A percentile compares a stretch with the other conserved stretches of the same genome.
Evolutionary conservation across 1,284 basidiomycete genomes (phyloP).

Genomic region (Boletus hoseneyae): DNA sequence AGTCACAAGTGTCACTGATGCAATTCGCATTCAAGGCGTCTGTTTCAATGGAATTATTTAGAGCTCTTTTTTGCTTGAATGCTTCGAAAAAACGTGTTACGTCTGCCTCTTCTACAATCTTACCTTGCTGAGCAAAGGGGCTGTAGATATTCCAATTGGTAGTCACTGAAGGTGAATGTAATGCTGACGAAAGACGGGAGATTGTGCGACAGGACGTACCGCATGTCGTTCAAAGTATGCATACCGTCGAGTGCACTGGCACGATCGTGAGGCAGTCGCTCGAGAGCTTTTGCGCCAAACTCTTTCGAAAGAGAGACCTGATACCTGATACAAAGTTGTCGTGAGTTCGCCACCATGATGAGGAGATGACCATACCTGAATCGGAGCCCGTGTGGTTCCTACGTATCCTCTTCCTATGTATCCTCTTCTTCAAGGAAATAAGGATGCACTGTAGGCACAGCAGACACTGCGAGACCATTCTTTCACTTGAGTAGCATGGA

Average conservation of each 20-base stretch:
- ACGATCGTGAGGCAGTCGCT: conserved; percentile 65
- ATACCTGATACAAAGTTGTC: conserved; percentile 36
- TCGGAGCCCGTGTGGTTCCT: conserved; percentile 81
- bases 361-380: conserved; percentile 45
- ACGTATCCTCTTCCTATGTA: conserved; percentile 78
- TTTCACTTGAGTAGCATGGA: conserved; percentile 4
- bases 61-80: conserved; percentile 32
- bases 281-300: conserved; percentile 71
- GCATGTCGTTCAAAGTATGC: conserved; percentile 74
- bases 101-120: conserved; percentile 71
- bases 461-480: conserved; percentile 45
- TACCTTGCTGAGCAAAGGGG: conserved; percentile 74
- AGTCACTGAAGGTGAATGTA: conserved; percentile 45
- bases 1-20: too few species aligned
- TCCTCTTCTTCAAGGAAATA: conserved; percentile 75
- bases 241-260: conserved; percentile 67
- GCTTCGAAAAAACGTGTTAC: conserved; percentile 67
- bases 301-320: conserved; percentile 74
- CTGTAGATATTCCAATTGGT: conserved; percentile 65
- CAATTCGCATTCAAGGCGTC: too few species aligned
- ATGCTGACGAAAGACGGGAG: not conserved
- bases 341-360: not conserved
- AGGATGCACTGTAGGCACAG: conserved; percentile 46
- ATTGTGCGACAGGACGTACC: conserved; percentile 40
- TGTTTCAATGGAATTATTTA: too few species aligned